A percentile compares a stretch with the other conserved stretches of the same genome.
Evolutionary conservation across 495 filamentous ascomycete genomes (phyloP).

Genomic region (Usnea hakonensis): DNA sequence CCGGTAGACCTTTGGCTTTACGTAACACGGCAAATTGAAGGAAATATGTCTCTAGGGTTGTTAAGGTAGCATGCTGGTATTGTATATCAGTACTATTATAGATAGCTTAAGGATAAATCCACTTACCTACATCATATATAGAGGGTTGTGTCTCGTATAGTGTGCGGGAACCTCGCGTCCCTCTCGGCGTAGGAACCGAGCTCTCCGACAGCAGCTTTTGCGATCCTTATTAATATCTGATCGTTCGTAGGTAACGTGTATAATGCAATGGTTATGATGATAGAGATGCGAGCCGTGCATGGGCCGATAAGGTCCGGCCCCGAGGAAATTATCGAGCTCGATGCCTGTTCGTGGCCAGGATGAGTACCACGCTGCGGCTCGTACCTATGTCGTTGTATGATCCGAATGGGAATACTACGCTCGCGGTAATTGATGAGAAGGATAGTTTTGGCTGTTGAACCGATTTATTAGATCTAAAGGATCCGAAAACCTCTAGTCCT

Average conservation of each 20-base stretch:
- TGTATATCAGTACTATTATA: not conserved
- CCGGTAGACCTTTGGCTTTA: not conserved
- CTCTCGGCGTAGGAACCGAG: not conserved
- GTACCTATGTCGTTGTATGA: not conserved
- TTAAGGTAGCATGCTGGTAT: slow-evolving; percentile 7
- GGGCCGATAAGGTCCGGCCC: not conserved
- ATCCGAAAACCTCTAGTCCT: slow-evolving; percentile 3
- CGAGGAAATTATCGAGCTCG: not conserved
- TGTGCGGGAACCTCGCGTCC: not conserved
- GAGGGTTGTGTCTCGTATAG: not conserved
- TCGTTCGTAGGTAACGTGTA: not conserved
- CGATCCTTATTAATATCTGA: not conserved
- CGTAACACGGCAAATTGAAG: slow-evolving; percentile 6
- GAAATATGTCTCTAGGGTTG: not conserved
- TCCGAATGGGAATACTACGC: not conserved
- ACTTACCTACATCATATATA: too few relatives aligned
- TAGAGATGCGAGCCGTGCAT: slow-evolving; percentile 4
- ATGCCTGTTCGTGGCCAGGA: too few relatives aligned
- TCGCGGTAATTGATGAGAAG: not conserved
- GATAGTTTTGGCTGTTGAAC: not conserved
- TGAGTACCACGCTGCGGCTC: not conserved
- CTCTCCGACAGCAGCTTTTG: not conserved
- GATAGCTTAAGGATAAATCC: too few relatives aligned
- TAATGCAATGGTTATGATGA: slow-evolving; percentile 2
- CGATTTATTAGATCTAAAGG: not conserved